These are phyloP conservation scores for Schizosaccharomyces lindneri DNA, from an alignment of 805 yeast genomes.

Conservation along the genomic window DNA sequence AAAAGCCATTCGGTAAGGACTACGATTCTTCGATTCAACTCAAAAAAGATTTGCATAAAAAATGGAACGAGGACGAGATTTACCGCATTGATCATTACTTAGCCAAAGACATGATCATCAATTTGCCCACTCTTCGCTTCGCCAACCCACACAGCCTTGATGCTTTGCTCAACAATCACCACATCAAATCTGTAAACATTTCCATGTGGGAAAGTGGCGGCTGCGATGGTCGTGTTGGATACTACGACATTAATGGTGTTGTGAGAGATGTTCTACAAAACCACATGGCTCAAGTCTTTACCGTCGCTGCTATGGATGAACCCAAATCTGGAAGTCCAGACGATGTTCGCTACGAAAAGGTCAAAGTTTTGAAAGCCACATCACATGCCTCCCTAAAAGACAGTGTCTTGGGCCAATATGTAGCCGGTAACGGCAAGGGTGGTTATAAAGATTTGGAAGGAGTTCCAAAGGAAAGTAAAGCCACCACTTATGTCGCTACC, in stretches of 20 bases:
- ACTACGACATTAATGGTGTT: conserved; percentile 84
- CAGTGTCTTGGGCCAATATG: conserved; percentile 70
- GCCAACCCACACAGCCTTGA: conserved; percentile 61
- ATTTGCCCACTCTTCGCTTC: conserved; percentile 66
- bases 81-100: conserved; percentile 92
- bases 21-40: conserved; percentile 51
- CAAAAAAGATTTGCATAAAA: conserved; percentile 55
- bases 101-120: conserved; percentile 96
- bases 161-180: conserved; percentile 73
- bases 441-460: conserved; percentile 81
- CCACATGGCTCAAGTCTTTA: conserved; percentile 78
- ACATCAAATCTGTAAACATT: conserved; percentile 59
- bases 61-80: conserved; percentile 74
- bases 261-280: conserved; percentile 96
- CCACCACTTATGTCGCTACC: conserved; percentile 81
- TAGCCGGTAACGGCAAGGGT: conserved; percentile 67
- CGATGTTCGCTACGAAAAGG: conserved; percentile 87
- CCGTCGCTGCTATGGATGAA: conserved; percentile 83
- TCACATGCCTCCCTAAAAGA: conserved; percentile 39
- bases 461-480: conserved; percentile 54
- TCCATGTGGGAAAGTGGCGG: conserved; percentile 96
- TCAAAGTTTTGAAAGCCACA: conserved; percentile 65
- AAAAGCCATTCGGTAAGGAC: conserved; percentile 94
- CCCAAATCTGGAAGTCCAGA: conserved; percentile 83
- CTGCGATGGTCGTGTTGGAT: conserved; percentile 97